Base-by-base conservation (phyloP, 1,139 yeast species). In the Scheffersomyces cryptocercus region DNA sequence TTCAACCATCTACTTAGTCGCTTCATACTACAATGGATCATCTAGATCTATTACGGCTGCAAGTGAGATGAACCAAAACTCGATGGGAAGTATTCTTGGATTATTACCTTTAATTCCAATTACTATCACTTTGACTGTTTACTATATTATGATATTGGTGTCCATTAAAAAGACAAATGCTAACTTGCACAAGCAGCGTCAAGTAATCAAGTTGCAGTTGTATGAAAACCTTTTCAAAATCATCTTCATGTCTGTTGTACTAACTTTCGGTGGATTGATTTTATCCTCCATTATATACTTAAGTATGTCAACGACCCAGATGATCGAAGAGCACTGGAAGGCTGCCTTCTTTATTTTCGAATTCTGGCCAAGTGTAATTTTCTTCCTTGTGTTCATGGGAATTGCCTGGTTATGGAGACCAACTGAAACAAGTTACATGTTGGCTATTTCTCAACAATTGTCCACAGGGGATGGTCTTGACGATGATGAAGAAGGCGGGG, bases 341-440 rank as follows among this genome's bases (percentile, higher is more conserved):
- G 81, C 89, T 32, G 82, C 96, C 52, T 91, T 88, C 73, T 90
- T 95, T 61, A 67, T 90, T 45, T 79, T 86, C 41, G 97, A 93
- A 55, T 95, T 95, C 68, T 90, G 99, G 97, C 96, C 97, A 33
- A 84, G 96, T 47, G 79, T 89, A 37, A 85, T 91, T 12, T 95
- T 89, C 68, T 89, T 87, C 61, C 67, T 84, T 38, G 91, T 91
- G 38, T 91, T 93, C 64, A 79, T 87, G 60, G 82, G 91, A 6
- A 76, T 95, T 54, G 88, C 97, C 10, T 84, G 90, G 74, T 80
- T 93, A 52, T 95, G 99, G 99, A 83, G 99, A 66, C 99, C 99
- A 39, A 91, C 98, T 0, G 96, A 88, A 56, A 89, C 96, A 35
- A 90, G 96, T 51, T 86, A 91, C 58, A 84, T 95, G 81, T 80